phyloP scores from a whole-genome alignment of 257 asterid species.

The Solanum pinnatisectum region DNA sequence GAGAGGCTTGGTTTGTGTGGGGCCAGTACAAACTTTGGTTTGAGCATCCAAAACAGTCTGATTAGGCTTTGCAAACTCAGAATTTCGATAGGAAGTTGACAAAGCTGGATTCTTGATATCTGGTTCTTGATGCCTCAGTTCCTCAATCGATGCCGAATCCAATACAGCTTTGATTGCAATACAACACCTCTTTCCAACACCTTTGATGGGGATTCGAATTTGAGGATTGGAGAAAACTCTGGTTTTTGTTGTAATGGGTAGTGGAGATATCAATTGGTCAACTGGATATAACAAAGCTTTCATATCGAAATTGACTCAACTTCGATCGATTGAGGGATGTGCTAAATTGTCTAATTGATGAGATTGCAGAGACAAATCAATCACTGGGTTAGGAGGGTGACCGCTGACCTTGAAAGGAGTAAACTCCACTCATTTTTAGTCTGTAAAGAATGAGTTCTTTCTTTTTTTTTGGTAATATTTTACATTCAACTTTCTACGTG shows the following conservation, averaged over 20 bases:
- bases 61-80: conserved; percentile 42
- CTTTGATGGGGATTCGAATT: not conserved
- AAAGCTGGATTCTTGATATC: conserved; percentile 47
- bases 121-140: conserved; percentile 16
- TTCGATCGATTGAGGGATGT: not conserved
- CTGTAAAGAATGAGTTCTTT: no score
- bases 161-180: conserved; percentile 22
- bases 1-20: conserved; percentile 90
- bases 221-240: conserved; percentile 4
- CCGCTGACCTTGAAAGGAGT: not conserved
- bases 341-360: not conserved
- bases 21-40: conserved; percentile 89
- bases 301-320: conserved; percentile 13
- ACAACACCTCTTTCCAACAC: not conserved
- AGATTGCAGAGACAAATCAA: not conserved
- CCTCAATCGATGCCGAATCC: conserved; percentile 29
- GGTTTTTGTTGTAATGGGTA: conserved; percentile 12
- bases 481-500: no score
- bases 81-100: conserved; percentile 64
- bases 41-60: conserved; percentile 87
- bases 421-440: no score
- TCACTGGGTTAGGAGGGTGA: not conserved
- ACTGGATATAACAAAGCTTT: conserved; percentile 22
- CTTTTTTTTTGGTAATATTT: no score
- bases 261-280: conserved; percentile 20